Evolutionary conservation across 768 basidiomycete genomes (phyloP), one percentile per base, ranked within the genome.

Genomic region (Calocybe cyanea): DNA sequence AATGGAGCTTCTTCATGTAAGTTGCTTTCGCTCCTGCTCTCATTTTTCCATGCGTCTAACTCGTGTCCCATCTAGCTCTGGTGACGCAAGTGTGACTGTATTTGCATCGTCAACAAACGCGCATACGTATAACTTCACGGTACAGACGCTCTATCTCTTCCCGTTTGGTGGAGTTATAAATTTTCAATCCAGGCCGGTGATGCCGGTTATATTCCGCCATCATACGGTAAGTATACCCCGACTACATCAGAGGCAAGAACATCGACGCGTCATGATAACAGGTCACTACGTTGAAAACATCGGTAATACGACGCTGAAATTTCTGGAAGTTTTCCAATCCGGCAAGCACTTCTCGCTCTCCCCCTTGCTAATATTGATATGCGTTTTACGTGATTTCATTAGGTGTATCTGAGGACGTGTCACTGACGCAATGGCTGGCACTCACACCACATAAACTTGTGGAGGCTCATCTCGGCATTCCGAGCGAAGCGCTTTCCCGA

Each of bases 231-330:
- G 55, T 46, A 36, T 37, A 1, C 37, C 2, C 20, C 15, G 4
- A 28, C n/a, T 7, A 46, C 18, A 18, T 18, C 9, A 2, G 17
- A 31, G 6, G 7, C 2, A 32, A 36, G 19, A 14, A 4, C 31
- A 45, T 39, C 14, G 31, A 28, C 11, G 36, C 14, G 11, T 33
- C 49, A 2, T 1, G 18, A 44, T 15, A 28, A 43, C 52, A 76
- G 81, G 81, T 1, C 84, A 86, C 56, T 84, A 85, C 56, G 68
- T 85, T 20, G 81, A 85, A 58, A 83, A 85, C 59, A 79, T 72
- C 3, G 81, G 82, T 13, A 76, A 81, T 51, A 69, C 72, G 2
- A 76, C 82, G 2, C 58, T 85, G 31, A 67, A 62, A 49, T 79
- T 76, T 56, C 66, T 86, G 5, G 82, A 85, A 57, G 74, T 85